Evolutionary conservation across 495 filamentous ascomycete genomes (phyloP), one percentile per base, ranked within the genome.

Genomic region (Aspergillus affinis): DNA sequence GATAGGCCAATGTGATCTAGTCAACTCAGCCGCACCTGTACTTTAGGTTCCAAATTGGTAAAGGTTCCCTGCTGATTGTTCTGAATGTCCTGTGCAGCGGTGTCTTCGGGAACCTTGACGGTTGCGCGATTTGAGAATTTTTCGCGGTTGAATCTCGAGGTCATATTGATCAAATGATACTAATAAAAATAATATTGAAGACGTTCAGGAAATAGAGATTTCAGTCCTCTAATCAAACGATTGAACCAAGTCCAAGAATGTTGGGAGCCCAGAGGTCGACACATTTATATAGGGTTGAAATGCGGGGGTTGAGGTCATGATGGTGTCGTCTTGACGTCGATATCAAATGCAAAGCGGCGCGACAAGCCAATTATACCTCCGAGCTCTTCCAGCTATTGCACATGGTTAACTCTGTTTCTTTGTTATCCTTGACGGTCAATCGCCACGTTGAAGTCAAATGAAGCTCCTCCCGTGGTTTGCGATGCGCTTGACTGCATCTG

Each of bases 71-170:
- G 59, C 27, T 68, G 64, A 45, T 76, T 75, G 41, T 73, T 69
- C 54, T 80, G 75, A n/a, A 78, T 81, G 6, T 81, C 82, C 64
- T 83, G 83, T 2, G 69, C 64, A 0, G 79, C 83, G 49, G 83
- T 80, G 19, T 76, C 75, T 21, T 73, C 72, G 48, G 48, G 48
- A 18, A 87, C 83, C 58, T 87, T 81, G 47, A 84, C 82, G 62
- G 79, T 79, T 49, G 83, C 73, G 60, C 81, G 81, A 72, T 87
- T 87, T 74, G 83, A 80, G 71, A 88, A 88, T 69, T 88, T 86
- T 20, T 79, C 78, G 47, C 83, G 83, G 63, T 88, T 89, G 36
- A 71, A 72, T 64, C 86, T 62, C 20, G 55, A 58, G 30, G 55
- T 41, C 55, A 62, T 58, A 4, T 54, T 62, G 59, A 20, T 15